These are phyloP conservation scores for Solanum rostratum DNA, from an alignment of 257 asterid species.

Conservation along the genomic window DNA sequence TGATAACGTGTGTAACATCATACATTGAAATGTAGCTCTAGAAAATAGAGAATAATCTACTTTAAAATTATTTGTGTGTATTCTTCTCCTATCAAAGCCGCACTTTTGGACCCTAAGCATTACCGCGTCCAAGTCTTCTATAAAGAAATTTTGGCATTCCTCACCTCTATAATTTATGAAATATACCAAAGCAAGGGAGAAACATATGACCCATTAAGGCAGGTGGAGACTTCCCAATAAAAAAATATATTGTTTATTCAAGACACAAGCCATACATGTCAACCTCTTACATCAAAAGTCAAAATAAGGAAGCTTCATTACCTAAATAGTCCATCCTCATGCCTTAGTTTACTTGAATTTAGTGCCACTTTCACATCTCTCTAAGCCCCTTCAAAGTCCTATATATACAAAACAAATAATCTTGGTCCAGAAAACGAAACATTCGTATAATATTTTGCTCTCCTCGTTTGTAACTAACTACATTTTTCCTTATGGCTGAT, in stretches of 20 bases:
- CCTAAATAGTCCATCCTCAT: background rate
- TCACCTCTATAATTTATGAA: background rate
- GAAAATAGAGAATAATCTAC: background rate
- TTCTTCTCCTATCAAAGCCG: background rate
- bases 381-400: background rate
- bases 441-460: background rate
- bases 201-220: background rate
- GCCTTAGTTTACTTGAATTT: background rate
- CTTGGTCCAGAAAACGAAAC: background rate
- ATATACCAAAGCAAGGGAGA: background rate
- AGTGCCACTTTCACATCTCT: background rate
- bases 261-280: background rate
- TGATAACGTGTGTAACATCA: background rate
- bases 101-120: background rate
- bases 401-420: background rate
- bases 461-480: background rate
- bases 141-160: background rate
- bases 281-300: background rate
- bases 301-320: background rate
- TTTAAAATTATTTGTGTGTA: background rate
- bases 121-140: background rate
- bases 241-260: background rate
- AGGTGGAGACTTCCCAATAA: background rate
- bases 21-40: background rate
- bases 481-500: slow-evolving; percentile 43